Conservation (phyloP, 2,329 filamentous ascomycete species). For the Capronia epimyces region DNA sequence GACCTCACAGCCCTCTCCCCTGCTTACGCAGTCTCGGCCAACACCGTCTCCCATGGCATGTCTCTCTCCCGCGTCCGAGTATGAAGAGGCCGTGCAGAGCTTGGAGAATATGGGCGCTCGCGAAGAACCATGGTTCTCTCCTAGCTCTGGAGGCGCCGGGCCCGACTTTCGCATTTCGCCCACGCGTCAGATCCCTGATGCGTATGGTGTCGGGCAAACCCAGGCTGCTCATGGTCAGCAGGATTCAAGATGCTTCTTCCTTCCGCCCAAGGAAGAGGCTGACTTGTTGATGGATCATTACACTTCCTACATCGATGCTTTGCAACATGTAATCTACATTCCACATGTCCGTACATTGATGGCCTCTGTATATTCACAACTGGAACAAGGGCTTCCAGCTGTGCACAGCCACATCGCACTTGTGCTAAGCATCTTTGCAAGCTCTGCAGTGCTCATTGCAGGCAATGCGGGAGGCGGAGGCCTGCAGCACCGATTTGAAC, state of each 20-base stretch:
- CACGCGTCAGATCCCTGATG: slow-evolving; percentile 6
- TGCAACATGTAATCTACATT: slow-evolving; percentile 36
- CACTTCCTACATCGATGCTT: slow-evolving; percentile 33
- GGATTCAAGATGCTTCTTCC: slow-evolving; percentile 12
- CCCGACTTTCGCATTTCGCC: slow-evolving; percentile 9
- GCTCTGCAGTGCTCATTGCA: slow-evolving; percentile 29
- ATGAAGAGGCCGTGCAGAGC: slow-evolving; percentile 18
- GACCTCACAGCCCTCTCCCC: neutral
- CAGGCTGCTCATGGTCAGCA: neutral
- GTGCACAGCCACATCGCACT: slow-evolving; percentile 33
- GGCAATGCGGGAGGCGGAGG: slow-evolving; percentile 8
- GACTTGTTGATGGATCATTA: slow-evolving; percentile 34
- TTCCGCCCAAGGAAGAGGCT: slow-evolving; percentile 33
- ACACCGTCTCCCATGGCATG: slow-evolving; percentile 6
- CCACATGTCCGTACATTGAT: slow-evolving; percentile 30
- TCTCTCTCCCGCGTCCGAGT: slow-evolving; percentile 17
- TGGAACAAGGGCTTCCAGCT: slow-evolving; percentile 24
- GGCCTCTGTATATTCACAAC: slow-evolving; percentile 31
- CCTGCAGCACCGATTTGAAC: neutral
- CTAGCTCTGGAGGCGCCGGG: slow-evolving; percentile 3
- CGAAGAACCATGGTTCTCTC: slow-evolving; percentile 1
- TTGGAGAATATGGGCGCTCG: slow-evolving; percentile 11
- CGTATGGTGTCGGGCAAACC: slow-evolving; percentile 4
- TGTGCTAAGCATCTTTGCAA: slow-evolving; percentile 35
- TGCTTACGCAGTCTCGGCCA: neutral